These are phyloP conservation scores for Krasilnikovozyma curviuscula DNA, from an alignment of 768 basidiomycete species.

Conservation along the genomic window DNA sequence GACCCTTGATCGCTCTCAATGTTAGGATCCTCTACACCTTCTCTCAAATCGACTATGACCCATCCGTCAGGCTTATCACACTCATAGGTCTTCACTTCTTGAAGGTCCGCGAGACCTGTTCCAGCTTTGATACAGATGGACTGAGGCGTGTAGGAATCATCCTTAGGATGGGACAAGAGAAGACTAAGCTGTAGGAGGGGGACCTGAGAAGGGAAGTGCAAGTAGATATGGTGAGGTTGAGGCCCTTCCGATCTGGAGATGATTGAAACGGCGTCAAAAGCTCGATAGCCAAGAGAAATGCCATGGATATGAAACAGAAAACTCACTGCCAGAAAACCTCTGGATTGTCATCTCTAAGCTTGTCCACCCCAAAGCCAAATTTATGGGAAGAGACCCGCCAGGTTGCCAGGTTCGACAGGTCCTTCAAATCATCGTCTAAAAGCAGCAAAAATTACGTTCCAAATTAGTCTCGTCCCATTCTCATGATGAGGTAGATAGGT, in stretches of 20 bases:
- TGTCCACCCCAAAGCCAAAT: conserved; percentile 88
- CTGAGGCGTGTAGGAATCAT: conserved; percentile 94
- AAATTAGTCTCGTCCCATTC: too few relatives aligned
- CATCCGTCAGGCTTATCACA: conserved; percentile 86
- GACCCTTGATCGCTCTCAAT: conserved; percentile 64
- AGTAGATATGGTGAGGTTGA: conserved; percentile 86
- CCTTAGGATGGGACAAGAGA: conserved; percentile 35
- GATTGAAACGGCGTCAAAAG: not conserved
- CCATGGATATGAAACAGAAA: not conserved
- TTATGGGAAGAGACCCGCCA: conserved; percentile 97
- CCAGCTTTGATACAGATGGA: conserved; percentile 79
- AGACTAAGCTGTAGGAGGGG: conserved; percentile 49
- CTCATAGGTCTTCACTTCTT: conserved; percentile 69
- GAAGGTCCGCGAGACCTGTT: conserved; percentile 72
- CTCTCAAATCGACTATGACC: conserved; percentile 68
- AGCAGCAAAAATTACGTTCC: too few relatives aligned
- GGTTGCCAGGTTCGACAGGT: conserved; percentile 59
- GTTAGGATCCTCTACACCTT: conserved; percentile 33
- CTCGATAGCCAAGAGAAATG: not conserved
- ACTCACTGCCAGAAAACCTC: conserved; percentile 97
- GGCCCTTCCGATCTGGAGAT: conserved; percentile 51
- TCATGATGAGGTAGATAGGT: too few relatives aligned
- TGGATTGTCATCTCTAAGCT: conserved; percentile 66
- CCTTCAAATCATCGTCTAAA: too few relatives aligned
- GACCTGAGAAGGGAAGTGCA: conserved; percentile 79